Evolutionary conservation across 768 basidiomycete species (phyloP).

Genomic region (Baorangia bicolor): DNA sequence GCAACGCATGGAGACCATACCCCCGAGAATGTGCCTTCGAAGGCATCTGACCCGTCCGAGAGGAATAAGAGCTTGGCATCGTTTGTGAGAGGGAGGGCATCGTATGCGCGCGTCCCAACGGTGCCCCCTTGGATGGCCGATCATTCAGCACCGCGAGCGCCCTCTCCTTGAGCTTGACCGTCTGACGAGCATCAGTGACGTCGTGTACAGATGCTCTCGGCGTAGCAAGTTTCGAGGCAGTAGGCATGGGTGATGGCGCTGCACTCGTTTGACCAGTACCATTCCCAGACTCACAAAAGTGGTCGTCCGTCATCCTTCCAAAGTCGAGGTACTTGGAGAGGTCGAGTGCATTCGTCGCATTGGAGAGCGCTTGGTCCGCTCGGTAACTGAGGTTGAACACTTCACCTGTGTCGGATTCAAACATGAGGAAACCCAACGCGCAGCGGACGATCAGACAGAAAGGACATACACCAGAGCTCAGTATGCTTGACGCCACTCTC

Average conservation of each 20-base stretch:
- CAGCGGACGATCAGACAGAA: neutral
- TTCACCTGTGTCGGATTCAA: slow-evolving; percentile 7
- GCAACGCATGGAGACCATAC: slow-evolving; percentile 3
- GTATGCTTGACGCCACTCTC: neutral
- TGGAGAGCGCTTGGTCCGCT: slow-evolving; percentile 1
- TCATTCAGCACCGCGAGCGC: slow-evolving; percentile 2
- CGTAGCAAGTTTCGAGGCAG: neutral
- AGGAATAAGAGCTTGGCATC: neutral
- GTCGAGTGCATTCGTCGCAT: slow-evolving; percentile 2
- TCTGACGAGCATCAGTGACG: neutral
- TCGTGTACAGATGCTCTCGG: neutral
- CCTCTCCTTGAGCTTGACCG: neutral
- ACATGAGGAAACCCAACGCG: neutral
- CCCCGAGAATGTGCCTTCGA: neutral
- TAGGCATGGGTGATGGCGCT: neutral
- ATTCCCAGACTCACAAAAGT: neutral
- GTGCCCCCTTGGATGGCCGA: neutral
- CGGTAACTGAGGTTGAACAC: neutral
- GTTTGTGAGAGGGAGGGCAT: slow-evolving; percentile 11
- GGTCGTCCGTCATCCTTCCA: neutral
- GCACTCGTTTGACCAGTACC: neutral
- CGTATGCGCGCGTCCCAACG: slow-evolving; percentile 16
- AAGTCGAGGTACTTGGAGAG: slow-evolving; percentile 1
- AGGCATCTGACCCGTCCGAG: neutral
- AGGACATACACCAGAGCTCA: slow-evolving; percentile 18